A percentile compares a stretch with the other conserved stretches of the same genome.
These are phyloP conservation scores for Nyctanthes arbortristis DNA, from an alignment of 257 asterid species.

Conservation along the genomic window DNA sequence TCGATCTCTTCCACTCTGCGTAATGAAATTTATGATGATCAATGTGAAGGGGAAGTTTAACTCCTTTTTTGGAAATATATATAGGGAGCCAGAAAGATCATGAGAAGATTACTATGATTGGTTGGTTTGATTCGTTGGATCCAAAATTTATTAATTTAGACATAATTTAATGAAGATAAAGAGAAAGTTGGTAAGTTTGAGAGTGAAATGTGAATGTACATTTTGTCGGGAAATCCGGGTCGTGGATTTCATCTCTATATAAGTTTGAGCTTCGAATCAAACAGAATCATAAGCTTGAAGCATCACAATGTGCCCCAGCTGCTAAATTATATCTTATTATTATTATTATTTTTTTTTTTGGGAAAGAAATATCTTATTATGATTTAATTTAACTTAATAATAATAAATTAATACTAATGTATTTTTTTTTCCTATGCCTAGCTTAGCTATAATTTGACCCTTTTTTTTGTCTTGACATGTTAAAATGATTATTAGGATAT, in stretches of 20 bases:
- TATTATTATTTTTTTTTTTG: too few relatives aligned
- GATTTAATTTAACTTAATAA: too few relatives aligned
- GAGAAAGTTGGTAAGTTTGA: constrained; percentile 18
- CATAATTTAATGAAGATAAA: too few relatives aligned
- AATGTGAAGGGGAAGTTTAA: neutral
- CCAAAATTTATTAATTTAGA: too few relatives aligned
- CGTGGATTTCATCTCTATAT: constrained; percentile 17
- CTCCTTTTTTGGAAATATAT: neutral
- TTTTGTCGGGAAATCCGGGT: constrained; percentile 30
- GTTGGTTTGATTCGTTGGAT: too few relatives aligned
- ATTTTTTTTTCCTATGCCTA: too few relatives aligned
- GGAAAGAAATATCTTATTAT: too few relatives aligned
- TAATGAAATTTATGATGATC: constrained; percentile 16
- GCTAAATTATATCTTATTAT: too few relatives aligned
- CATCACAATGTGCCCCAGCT: neutral
- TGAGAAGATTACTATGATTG: neutral
- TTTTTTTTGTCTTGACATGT: too few relatives aligned
- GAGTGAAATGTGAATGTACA: constrained; percentile 11
- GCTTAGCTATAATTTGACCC: too few relatives aligned
- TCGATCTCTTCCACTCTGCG: constrained; percentile 22
- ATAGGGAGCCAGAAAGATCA: neutral
- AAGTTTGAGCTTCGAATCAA: constrained; percentile 39
- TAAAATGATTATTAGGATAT: too few relatives aligned
- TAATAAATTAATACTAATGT: too few relatives aligned
- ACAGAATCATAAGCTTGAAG: constrained; percentile 34